Conservation (phyloP, 768 basidiomycete species). For the Tulasnella sp. region DNA sequence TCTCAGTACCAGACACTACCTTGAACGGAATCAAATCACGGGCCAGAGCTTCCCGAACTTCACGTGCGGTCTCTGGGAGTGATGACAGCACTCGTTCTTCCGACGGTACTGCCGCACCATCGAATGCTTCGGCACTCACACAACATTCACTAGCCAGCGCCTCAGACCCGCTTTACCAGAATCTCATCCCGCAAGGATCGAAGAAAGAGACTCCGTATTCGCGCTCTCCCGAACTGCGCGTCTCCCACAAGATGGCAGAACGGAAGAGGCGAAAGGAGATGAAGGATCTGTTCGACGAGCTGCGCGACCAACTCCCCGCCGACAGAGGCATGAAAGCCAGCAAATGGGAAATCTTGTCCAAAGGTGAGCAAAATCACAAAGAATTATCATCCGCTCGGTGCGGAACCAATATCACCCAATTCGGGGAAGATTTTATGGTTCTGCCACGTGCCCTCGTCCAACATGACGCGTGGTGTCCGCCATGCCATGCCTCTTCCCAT, state of each 20-base stretch:
- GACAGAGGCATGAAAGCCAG: slow-evolving; percentile 92
- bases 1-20: slow-evolving; percentile 8
- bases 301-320: slow-evolving; percentile 83
- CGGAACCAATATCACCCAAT: not conserved
- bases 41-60: not conserved
- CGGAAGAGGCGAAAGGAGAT: slow-evolving; percentile 96
- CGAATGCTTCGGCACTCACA: not conserved
- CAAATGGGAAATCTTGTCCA: slow-evolving; percentile 98
- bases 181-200: not conserved
- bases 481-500: not conserved
- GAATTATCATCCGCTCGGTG: not conserved
- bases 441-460: not conserved
- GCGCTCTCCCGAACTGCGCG: slow-evolving; percentile 84
- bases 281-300: slow-evolving; percentile 96
- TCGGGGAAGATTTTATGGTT: not conserved
- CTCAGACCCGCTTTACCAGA: not conserved
- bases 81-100: not conserved
- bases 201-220: slow-evolving; percentile 64
- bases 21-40: slow-evolving; percentile 10
- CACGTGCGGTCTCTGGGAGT: not conserved
- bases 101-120: not conserved
- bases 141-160: not conserved
- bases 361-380: slow-evolving; percentile 54
- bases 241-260: slow-evolving; percentile 96
- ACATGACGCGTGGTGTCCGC: not conserved